A percentile compares a stretch with the other conserved stretches of the same genome.
These are phyloP conservation scores for Esteya vermicola DNA, from an alignment of 2,329 filamentous ascomycete species.

Conservation along the genomic window DNA sequence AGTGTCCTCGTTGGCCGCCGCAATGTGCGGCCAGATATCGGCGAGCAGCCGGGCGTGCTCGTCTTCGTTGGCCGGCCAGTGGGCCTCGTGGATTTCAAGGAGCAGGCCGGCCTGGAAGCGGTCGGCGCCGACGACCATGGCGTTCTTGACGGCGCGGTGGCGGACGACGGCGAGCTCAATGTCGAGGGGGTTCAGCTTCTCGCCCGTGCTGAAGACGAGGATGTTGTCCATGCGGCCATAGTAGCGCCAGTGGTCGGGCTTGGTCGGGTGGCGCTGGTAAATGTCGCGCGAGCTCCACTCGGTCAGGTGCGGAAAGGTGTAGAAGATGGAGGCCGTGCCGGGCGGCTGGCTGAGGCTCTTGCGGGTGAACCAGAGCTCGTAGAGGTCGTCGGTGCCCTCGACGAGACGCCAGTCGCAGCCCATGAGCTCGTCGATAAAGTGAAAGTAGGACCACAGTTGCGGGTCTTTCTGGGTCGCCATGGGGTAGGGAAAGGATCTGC, in stretches of 20 bases:
- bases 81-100: constrained; percentile 24
- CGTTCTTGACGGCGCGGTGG: constrained; percentile 25
- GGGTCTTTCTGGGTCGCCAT: constrained; percentile 18
- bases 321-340: constrained; percentile 22
- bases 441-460: constrained; percentile 27
- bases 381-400: constrained; percentile 15
- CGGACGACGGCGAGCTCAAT: constrained; percentile 25
- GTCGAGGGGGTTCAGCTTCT: constrained; percentile 33
- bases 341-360: constrained; percentile 18
- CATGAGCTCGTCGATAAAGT: constrained; percentile 22
- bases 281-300: constrained; percentile 31
- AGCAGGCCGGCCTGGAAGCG: constrained; percentile 32
- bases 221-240: constrained; percentile 26
- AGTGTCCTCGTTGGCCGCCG: constrained; percentile 25
- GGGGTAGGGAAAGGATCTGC: constrained; percentile 20
- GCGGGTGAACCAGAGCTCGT: constrained; percentile 21
- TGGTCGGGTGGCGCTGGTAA: constrained; percentile 23
- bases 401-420: background rate
- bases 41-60: constrained; percentile 19
- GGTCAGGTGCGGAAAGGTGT: constrained; percentile 22
- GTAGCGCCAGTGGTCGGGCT: constrained; percentile 21
- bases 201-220: constrained; percentile 34
- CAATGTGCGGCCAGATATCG: constrained; percentile 27
- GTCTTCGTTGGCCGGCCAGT: background rate
- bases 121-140: constrained; percentile 29